Evolutionary conservation across 2,329 filamentous ascomycete species (phyloP), one percentile per base, ranked within the genome.

Genomic region (Cladophialophora bantiana): DNA sequence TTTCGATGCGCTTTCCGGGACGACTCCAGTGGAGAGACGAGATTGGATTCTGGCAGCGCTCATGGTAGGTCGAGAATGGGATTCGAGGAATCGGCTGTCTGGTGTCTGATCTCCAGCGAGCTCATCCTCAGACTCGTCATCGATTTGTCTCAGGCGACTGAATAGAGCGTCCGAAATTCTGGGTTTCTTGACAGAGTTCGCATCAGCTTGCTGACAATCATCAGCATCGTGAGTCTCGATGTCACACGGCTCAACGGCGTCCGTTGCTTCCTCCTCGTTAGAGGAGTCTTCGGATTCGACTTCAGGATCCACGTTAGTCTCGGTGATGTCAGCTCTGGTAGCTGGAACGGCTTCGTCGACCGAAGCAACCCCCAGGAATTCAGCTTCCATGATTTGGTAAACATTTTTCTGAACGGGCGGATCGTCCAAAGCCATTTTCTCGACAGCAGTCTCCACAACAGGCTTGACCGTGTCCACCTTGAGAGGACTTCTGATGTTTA

Each of bases 51-150:
- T 64, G 20, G 62, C 56, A n/a, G 34, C 52, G 34, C 57, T 69
- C 45, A 66, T 38, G 64, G 62, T 71, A 5, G 66, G 62, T 55
- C 64, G 64, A 35, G 67, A 68, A 32, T 7, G 58, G 2, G 67
- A 59, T 60, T 52, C 45, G n/a, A 59, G 31, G 13, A 60, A 9
- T 36, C 63, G 42, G 62, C 69, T 48, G 68, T 73, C 54, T 68
- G 70, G 64, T 38, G 71, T 73, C 66, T 65, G 57, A 32, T 72
- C 68, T 54, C 66, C 68, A n/a, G 72, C 72, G 15, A 75, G 56
- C 38, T 75, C 73, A 31, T 72, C 73, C 52, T 77, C 74, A 7
- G 77, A 77, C 7, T 72, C 71, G 10, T 72, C 62, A 20, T 56
- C 65, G 26, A 40, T 26, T 10, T 66, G 36, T 42, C 68, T 57